Evolutionary conservation across 768 basidiomycete genomes (phyloP), one percentile per base, ranked within the genome.

Genomic region (Psilocybe sp.): DNA sequence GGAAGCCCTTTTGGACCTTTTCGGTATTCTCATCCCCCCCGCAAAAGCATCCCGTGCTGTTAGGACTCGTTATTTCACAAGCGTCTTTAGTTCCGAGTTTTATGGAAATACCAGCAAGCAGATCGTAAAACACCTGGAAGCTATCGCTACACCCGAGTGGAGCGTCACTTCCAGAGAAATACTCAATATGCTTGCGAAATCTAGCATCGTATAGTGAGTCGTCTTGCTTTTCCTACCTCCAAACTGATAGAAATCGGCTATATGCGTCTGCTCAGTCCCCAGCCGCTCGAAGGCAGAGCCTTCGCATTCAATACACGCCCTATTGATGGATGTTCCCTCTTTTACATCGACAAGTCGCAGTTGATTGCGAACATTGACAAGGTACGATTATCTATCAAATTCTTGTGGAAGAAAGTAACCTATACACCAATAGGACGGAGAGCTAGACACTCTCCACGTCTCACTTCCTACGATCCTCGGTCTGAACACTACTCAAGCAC

Each of bases 1-100:
- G 38, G 85, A 87, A 60, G 71, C 76, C 13, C 69, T 84, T 3
- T 60, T 85, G 38, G 75, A 78, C 46, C 56, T 87, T 1, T 76
- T 85, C 58, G 82, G 76, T 32, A 76, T 76, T 36, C 64, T 84
- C 12, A 62, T 85, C 19, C 81, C 83, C 14, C 66, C 78, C 11
- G 61, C 68, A 4, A 66, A 71, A 43, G 62, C 47, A 11, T 63
- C 64, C 23, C 60, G 52, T 15, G 67, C 70, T 37, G 71, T 69
- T 54, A 72, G 81, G 44, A 54, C 64, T 10, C 59, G 68, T 32
- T 86, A 81, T 53, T 73, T 84, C 44, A 69, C 72, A 35, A 70
- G 78, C 41, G 80, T 83, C 12, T 76, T 85, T 53, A 63, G 73
- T 47, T 56, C 71, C 8, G 62, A 65, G 8, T 51, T 66, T 4